A percentile compares a stretch with the other conserved stretches of the same genome.
Evolutionary conservation across 805 yeast species (phyloP).

Genomic region (Hanseniaspora mollemarum): DNA sequence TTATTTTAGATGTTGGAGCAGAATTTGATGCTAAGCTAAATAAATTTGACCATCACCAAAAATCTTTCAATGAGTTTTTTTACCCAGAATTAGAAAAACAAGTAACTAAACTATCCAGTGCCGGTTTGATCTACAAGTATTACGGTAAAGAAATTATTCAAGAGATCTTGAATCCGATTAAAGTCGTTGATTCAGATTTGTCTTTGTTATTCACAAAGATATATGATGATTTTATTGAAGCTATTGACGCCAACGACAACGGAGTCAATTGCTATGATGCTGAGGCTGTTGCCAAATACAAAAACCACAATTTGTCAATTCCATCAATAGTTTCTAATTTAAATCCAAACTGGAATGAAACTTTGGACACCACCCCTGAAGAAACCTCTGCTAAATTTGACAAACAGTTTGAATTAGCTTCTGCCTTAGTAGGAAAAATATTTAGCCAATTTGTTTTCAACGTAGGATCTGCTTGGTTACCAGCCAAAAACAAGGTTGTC

Average conservation of each 20-base stretch:
- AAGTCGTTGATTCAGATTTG: slow-evolving; percentile 36
- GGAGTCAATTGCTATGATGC: slow-evolving; percentile 59
- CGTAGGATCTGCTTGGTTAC: slow-evolving; percentile 80
- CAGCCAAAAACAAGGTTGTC: slow-evolving; percentile 69
- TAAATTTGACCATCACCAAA: slow-evolving; percentile 91
- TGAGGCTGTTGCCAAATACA: slow-evolving; percentile 48
- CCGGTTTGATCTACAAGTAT: slow-evolving; percentile 86
- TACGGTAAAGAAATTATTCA: slow-evolving; percentile 60
- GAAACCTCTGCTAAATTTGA: slow-evolving; percentile 57
- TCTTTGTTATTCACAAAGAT: slow-evolving; percentile 60
- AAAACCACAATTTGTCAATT: slow-evolving; percentile 60
- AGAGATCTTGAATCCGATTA: slow-evolving; percentile 36
- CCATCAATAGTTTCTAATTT: slow-evolving; percentile 67
- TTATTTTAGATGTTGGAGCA: slow-evolving; percentile 92
- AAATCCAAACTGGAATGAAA: slow-evolving; percentile 70
- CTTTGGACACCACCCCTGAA: slow-evolving; percentile 30
- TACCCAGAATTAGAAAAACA: slow-evolving; percentile 30
- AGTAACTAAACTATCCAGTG: slow-evolving; percentile 74
- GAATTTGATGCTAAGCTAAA: slow-evolving; percentile 67
- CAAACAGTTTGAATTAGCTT: slow-evolving; percentile 54
- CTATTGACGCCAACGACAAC: slow-evolving; percentile 92
- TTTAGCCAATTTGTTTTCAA: slow-evolving; percentile 56
- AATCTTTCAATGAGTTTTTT: slow-evolving; percentile 74
- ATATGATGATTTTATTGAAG: slow-evolving; percentile 79
- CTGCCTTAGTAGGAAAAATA: slow-evolving; percentile 70